Evolutionary conservation across 208 protist species (phyloP), one percentile per base, ranked within the genome.

Genomic region (Leishmania lainsoni): DNA sequence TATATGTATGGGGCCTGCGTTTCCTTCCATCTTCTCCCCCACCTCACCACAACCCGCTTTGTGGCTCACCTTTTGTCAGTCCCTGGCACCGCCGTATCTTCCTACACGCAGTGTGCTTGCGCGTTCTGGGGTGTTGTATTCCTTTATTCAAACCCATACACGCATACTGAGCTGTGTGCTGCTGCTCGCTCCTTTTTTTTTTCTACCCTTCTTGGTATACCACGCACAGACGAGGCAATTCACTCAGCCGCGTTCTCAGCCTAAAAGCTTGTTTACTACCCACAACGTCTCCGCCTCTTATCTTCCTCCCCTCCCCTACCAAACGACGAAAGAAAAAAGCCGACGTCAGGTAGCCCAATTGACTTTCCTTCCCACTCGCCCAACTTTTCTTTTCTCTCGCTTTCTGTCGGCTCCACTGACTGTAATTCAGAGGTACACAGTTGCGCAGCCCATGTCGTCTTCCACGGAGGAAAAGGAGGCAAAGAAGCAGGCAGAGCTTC

Each of bases 401-500:
- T 71, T 20, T 45, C 63, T 45, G 63, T 69, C 5, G 39, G 39
- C 17, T 26, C 20, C 69, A 32, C 6, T 26, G 48, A 52, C 12
- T 73, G n/a, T 10, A 20, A 73, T 52, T 45, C 69, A 51, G 8
- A 20, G 69, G n/a, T 16, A 16, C 48, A 16, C 26, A 6, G 17
- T 29, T 26, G n/a, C 69, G 69, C 32, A 73, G 45, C n/a, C 45
- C 20, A 73, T 73, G 69, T 54, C 69, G 14, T 77, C 52, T 0
- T 61, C 73, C 29, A 0, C 73, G 20, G 51, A 32, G 12, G 83
- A 75, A 59, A 83, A 84, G 75, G 87, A 87, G 75, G 65, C 69
- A 6, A 81, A 85, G 75, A 84, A 79, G 83, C 75, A 83, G 69
- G 74, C 70, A 35, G 74, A 81, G 65, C 65, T 87, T 78, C 65